Evolutionary conservation across 2,329 filamentous ascomycete species (phyloP), one percentile per base, ranked within the genome.

Genomic region (Pestalotiopsis sp.): DNA sequence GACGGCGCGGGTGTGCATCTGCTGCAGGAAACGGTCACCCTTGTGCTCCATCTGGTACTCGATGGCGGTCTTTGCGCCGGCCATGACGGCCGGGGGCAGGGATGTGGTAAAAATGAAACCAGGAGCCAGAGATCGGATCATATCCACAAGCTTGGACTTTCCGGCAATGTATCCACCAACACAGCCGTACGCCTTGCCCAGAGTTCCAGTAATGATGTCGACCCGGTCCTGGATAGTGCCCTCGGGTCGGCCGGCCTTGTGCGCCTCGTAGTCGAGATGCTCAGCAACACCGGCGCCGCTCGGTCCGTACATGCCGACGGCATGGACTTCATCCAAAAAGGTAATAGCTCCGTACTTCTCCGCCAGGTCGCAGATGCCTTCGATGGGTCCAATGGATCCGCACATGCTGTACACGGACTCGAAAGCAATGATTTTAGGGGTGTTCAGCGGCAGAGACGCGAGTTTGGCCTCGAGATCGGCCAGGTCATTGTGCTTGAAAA

Each of bases 371-470:
- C 95, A 98, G 71, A 99, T 98, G 78, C 92, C 92, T 82, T 95
- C 93, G 74, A 99, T 99, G 0, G 96, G 96, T 0, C 94, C 96
- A 78, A 99, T 93, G 17, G 94, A 97, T 71, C 96, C 96, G 79
- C 96, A 99, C 96, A 99, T 99, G 85, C 94, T 97, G 84, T 99
- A 99, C 3, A 99, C 96, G 38, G 94, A 97, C 83, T 99, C 96
- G 73, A 98, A 99, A 2, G 96, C 96, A 73, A 99, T 99, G 73
- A 99, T 97, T 86, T 99, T 99, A 68, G 96, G 96, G 45, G 93
- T 89, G 70, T 96, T 88, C 1, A 92, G 83, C 0, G 95, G 94
- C 57, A 99, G 87, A 13, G 94, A 92, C 2, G 95, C 94, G 72
- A 99, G 86, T 83, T 99, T 98, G 64, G 90, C 90, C 84, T 99